Conservation (phyloP, 306 rosid genomes). For the Abrus precatorius region DNA sequence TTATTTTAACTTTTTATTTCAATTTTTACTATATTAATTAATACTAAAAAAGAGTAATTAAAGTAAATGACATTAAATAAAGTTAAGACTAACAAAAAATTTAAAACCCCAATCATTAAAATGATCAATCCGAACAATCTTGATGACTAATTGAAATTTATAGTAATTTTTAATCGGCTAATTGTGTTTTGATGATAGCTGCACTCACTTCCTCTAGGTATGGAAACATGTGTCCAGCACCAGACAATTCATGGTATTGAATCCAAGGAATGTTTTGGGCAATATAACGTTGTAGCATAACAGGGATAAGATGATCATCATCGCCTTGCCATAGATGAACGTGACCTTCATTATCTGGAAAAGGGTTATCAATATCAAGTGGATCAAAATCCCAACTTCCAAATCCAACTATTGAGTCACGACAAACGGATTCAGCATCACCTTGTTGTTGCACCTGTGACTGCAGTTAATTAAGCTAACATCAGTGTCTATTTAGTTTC, state of each 20-base stretch:
- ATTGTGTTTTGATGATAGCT: constrained; percentile 52
- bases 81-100: too few species aligned
- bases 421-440: constrained; percentile 60
- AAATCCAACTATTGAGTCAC: constrained; percentile 63
- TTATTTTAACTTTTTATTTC: too few species aligned
- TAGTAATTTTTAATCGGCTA: constrained; percentile 32
- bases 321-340: constrained; percentile 85
- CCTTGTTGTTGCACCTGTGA: constrained; percentile 62
- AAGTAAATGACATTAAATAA: too few species aligned
- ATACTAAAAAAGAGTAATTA: too few species aligned
- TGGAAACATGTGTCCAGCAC: constrained; percentile 71
- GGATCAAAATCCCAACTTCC: constrained; percentile 77
- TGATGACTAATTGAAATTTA: too few species aligned
- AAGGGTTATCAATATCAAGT: constrained; percentile 62
- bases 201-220: constrained; percentile 42
- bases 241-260: constrained; percentile 73
- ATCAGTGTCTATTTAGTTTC: too few species aligned
- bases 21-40: too few species aligned
- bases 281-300: constrained; percentile 57
- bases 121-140: too few species aligned
- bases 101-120: too few species aligned
- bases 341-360: constrained; percentile 49
- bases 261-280: constrained; percentile 70
- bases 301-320: constrained; percentile 60
- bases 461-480: constrained; percentile 36